Conservation (phyloP, 164 flowering plant genomes). For the Macadamia integrifolia region DNA sequence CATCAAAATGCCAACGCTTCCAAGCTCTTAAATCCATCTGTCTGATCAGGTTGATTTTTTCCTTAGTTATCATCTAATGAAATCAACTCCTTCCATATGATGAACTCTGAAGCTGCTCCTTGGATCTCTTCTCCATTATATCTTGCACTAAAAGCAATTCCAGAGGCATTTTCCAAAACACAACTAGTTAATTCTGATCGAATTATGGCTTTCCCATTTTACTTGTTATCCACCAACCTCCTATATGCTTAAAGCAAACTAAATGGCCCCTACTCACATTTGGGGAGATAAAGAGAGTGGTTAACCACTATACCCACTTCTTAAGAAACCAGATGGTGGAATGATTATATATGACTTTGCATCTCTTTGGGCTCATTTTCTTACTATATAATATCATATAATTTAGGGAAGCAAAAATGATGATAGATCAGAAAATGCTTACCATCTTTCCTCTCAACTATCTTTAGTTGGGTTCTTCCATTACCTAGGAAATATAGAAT, state of each 20-base stretch:
- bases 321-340: conserved; percentile 7
- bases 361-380: background rate
- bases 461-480: no score
- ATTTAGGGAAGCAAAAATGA: no score
- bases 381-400: no score
- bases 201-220: conserved; percentile 21
- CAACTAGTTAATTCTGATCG: conserved; percentile 10
- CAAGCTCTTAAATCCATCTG: background rate
- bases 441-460: no score
- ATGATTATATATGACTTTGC: conserved; percentile 19
- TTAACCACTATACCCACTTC: conserved; percentile 6
- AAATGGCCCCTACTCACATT: conserved; percentile 8
- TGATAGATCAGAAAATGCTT: no score
- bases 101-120: background rate
- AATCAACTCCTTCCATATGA: background rate
- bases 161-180: conserved; percentile 3
- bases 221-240: conserved; percentile 6
- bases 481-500: no score
- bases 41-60: background rate
- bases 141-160: conserved; percentile 10
- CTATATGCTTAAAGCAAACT: conserved; percentile 9
- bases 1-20: no score
- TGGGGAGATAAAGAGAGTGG: conserved; percentile 9
- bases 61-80: no score
- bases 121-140: background rate